Conservation (phyloP, 805 yeast species). For the Candida dajiaensis region DNA sequence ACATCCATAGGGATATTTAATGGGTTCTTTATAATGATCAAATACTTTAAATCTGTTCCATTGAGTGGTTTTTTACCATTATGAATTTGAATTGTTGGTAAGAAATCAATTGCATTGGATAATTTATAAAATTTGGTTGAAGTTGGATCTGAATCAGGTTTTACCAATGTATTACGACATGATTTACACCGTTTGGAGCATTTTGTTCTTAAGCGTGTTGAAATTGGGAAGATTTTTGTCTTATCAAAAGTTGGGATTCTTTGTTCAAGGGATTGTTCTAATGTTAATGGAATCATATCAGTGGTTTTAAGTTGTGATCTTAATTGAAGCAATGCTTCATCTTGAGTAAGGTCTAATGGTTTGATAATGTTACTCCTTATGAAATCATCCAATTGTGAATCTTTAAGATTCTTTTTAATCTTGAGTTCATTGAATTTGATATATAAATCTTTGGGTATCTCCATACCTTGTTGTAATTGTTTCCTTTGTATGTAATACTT, state of each 20-base stretch:
- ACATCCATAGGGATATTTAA: slow-evolving; percentile 6
- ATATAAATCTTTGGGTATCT: slow-evolving; percentile 10
- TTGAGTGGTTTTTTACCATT: background rate
- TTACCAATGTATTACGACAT: slow-evolving; percentile 22
- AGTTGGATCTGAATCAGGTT: slow-evolving; percentile 21
- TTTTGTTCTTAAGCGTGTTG: slow-evolving; percentile 18
- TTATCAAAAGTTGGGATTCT: slow-evolving; percentile 1
- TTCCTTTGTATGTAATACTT: slow-evolving; percentile 14
- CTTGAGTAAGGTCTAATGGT: slow-evolving; percentile 2
- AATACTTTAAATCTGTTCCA: background rate
- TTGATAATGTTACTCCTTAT: slow-evolving; percentile 9
- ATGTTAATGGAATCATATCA: background rate
- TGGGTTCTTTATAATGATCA: slow-evolving; percentile 17
- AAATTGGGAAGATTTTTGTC: slow-evolving; percentile 9
- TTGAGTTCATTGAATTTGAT: slow-evolving; percentile 15
- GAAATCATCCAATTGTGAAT: slow-evolving; percentile 11
- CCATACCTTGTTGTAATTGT: slow-evolving; percentile 9
- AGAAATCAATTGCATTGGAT: slow-evolving; percentile 21
- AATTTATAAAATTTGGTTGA: slow-evolving; percentile 24
- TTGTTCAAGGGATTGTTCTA: slow-evolving; percentile 4
- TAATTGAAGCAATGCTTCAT: background rate
- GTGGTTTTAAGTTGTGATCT: background rate
- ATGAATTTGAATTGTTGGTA: slow-evolving; percentile 13
- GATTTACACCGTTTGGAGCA: slow-evolving; percentile 23
- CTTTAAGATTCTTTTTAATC: slow-evolving; percentile 1